Evolutionary conservation across 2,329 filamentous ascomycete species (phyloP), one percentile per base, ranked within the genome.

Genomic region (Fusarium sp.): DNA sequence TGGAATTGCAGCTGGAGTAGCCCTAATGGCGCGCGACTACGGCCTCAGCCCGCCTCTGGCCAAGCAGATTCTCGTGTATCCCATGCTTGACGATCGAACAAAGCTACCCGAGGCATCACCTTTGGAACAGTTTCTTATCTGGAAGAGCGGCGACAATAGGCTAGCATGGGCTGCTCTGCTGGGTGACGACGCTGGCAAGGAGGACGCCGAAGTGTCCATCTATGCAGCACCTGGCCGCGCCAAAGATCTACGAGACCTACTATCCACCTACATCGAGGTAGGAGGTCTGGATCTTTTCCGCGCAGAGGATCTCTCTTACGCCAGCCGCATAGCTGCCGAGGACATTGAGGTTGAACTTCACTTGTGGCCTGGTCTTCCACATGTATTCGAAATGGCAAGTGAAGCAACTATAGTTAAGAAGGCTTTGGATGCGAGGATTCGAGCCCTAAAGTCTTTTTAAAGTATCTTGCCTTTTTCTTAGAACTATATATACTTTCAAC

Each of bases 11-110:
- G 72, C 72, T 28, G 71, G 62, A 4, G 54, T 62, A 15, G 62
- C 85, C 0, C 75, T 89, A 39, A 83, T 87, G 79, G 77, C 77
- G 1, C 70, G 77, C 7, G 78, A 80, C 46, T 58, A 70, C 4
- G 36, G 36, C 4, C 50, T 78, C 1, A 57, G 43, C 2, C 78
- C 78, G 1, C 75, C 75, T 0, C 47, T 80, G 1, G 76, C 76
- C 3, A 78, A 78, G 64, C 78, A 80, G 51, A 70, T 80, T 15
- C 70, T 81, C 0, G 44, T 79, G 2, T 80, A 78, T 30, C 78
- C 79, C 18, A 80, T 80, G 78, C 62, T 80, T 1, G 77, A 81
- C 39, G 76, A 80, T 48, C 71, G 76, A 15, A 77, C 71, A 1
- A 48, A 48, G 8, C 44, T 73, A 0, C 36, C 36, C 11, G 23